These are phyloP conservation scores for Boletus sp. DNA, from an alignment of 1,284 basidiomycete species.

Conservation along the genomic window DNA sequence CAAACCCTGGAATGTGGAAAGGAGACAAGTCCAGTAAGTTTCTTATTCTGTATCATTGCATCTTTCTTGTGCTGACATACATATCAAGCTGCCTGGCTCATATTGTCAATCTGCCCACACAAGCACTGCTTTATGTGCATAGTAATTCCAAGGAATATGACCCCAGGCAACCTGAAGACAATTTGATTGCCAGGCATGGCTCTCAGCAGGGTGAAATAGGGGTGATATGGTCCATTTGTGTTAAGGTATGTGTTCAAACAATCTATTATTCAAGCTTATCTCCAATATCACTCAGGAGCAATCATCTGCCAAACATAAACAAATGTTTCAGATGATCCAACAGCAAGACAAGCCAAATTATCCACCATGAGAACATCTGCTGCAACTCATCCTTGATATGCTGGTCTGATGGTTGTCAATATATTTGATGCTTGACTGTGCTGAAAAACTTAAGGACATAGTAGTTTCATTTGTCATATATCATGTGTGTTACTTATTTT, in stretches of 20 bases:
- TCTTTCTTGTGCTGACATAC: background rate
- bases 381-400: background rate
- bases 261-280: background rate
- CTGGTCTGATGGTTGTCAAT: background rate
- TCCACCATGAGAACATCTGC: fast-evolving
- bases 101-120: background rate
- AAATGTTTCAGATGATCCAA: background rate
- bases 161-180: background rate
- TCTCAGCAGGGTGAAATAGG: background rate
- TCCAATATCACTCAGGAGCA: background rate
- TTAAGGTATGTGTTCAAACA: background rate
- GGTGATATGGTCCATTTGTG: background rate
- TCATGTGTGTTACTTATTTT: background rate
- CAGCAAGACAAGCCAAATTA: background rate
- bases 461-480: too few relatives aligned
- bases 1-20: background rate
- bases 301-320: background rate
- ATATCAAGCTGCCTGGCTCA: background rate
- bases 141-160: background rate
- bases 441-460: background rate
- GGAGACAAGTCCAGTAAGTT: background rate
- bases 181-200: background rate
- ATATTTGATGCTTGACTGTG: background rate
- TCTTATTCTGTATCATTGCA: background rate
- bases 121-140: background rate